A percentile compares a stretch with the other conserved stretches of the same genome.
phyloP scores from a whole-genome alignment of 768 basidiomycete species.

The Chiua virens region DNA sequence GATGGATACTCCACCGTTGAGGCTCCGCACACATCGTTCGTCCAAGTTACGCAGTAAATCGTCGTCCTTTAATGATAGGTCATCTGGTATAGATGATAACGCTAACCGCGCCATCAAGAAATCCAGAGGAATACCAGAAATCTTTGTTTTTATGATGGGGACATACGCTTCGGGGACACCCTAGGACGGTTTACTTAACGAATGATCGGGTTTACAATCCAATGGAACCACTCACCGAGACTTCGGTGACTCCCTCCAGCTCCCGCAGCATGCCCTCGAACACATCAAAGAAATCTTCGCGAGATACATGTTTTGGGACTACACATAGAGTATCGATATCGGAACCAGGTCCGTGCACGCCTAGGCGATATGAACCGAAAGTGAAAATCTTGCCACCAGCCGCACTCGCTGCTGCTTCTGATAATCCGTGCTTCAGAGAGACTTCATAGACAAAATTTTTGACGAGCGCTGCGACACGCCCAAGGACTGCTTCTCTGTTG shows the following conservation, averaged over 20 bases:
- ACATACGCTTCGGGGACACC: constrained; percentile 97
- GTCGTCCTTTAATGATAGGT: constrained; percentile 87
- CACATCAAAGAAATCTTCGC: constrained; percentile 93
- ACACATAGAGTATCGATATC: constrained; percentile 99
- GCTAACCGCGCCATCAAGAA: constrained; percentile 90
- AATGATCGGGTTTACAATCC: background rate
- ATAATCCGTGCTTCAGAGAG: constrained; percentile 75
- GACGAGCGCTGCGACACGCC: constrained; percentile 83
- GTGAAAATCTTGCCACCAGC: constrained; percentile 99
- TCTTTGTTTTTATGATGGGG: constrained; percentile 89
- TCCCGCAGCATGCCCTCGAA: constrained; percentile 89
- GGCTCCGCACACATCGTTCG: constrained; percentile 91
- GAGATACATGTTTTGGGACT: constrained; percentile 92
- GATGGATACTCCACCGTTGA: constrained; percentile 61
- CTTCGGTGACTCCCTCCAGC: constrained; percentile 80
- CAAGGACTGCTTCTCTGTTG: constrained; percentile 87
- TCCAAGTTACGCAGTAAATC: constrained; percentile 90
- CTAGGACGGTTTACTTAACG: constrained; percentile 40
- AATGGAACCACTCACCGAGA: constrained; percentile 64
- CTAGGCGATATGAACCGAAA: constrained; percentile 96
- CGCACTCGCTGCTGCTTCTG: constrained; percentile 81
- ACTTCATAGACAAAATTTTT: constrained; percentile 90
- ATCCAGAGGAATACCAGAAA: constrained; percentile 91
- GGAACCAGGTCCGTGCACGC: constrained; percentile 92
- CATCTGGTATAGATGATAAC: constrained; percentile 86